Evolutionary conservation across 305 asterid species (phyloP).

Genomic region (Solanum hybrid): DNA sequence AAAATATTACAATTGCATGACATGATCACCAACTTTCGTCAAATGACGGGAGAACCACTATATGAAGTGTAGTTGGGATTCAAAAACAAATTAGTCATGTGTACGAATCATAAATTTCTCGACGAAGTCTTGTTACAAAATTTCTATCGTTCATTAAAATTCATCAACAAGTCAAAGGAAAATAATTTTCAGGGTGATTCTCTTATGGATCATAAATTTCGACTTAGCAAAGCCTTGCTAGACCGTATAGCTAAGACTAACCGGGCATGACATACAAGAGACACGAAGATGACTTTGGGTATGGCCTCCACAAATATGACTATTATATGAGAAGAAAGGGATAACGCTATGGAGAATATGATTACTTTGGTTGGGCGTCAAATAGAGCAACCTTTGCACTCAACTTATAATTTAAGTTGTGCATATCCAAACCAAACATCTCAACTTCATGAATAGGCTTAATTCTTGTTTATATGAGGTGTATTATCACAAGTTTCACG

Average conservation of each 20-base stretch:
- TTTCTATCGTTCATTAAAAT: background rate
- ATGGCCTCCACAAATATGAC: background rate
- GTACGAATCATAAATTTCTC: background rate
- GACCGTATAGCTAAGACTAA: background rate
- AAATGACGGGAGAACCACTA: background rate
- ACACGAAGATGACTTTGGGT: background rate
- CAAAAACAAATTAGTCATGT: too few relatives aligned
- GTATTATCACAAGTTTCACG: background rate
- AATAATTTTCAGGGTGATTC: background rate
- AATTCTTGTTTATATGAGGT: too few relatives aligned
- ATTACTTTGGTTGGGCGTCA: background rate
- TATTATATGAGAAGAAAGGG: background rate
- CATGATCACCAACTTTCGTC: background rate
- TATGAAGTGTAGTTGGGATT: background rate
- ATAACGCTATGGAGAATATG: background rate
- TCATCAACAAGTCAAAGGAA: background rate
- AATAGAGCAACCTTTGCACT: background rate
- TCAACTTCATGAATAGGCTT: background rate
- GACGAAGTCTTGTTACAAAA: background rate
- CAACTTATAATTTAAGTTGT: background rate
- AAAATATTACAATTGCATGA: background rate
- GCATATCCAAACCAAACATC: background rate
- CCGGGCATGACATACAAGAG: background rate
- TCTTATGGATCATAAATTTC: background rate
- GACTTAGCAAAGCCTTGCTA: background rate